A percentile compares a stretch with the other conserved stretches of the same genome.
Conservation (phyloP, 176 grass and related monocot genomes). For the Puya raimondii region DNA sequence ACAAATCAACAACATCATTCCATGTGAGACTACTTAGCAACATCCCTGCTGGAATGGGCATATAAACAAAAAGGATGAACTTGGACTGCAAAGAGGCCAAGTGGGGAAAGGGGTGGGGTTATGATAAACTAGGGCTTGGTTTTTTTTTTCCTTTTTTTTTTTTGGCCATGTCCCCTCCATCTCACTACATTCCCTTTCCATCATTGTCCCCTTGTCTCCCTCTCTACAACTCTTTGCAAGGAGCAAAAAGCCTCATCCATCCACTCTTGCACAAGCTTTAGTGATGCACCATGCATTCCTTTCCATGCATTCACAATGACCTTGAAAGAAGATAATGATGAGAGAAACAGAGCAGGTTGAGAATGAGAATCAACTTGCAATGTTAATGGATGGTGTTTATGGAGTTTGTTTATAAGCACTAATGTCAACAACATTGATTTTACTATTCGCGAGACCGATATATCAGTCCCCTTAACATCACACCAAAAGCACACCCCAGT, state of each 20-base stretch:
- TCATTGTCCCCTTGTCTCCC: conserved; percentile 32
- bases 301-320: too few relatives aligned
- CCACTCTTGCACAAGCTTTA: too few relatives aligned
- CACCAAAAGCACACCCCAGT: too few relatives aligned
- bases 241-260: background rate
- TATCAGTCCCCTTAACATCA: too few relatives aligned
- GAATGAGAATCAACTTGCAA: too few relatives aligned
- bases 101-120: background rate
- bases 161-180: conserved; percentile 39
- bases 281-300: too few relatives aligned
- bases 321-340: too few relatives aligned
- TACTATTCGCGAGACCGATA: too few relatives aligned
- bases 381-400: too few relatives aligned
- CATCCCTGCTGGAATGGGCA: conserved; percentile 19
- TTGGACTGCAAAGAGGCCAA: conserved; percentile 6
- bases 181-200: conserved; percentile 41
- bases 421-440: too few relatives aligned
- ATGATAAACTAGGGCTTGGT: conserved; percentile 14
- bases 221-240: conserved; percentile 6
- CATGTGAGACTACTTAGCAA: conserved; percentile 17
- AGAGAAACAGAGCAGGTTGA: too few relatives aligned
- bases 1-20: conserved; percentile 23
- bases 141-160: background rate
- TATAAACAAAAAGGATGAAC: conserved; percentile 1
- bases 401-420: too few relatives aligned